A percentile compares a stretch with the other conserved stretches of the same genome.
Evolutionary conservation across 768 basidiomycete genomes (phyloP).

Genomic region (Suillus subaureus): DNA sequence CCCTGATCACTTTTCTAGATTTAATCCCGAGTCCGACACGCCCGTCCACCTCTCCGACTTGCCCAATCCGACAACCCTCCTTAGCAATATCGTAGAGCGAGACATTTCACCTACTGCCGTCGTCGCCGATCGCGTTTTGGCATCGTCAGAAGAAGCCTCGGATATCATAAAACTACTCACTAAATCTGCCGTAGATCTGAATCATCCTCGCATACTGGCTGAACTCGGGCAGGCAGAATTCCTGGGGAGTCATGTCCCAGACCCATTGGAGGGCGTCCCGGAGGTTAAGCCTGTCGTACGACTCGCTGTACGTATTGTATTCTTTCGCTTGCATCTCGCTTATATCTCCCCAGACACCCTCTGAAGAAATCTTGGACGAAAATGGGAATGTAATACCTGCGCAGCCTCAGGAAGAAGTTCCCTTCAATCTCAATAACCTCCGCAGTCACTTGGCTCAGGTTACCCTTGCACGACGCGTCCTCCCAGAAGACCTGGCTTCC

Average conservation of each 20-base stretch:
- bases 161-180: constrained; percentile 59
- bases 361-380: constrained; percentile 24
- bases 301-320: constrained; percentile 37
- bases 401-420: constrained; percentile 43
- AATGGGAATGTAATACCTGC: constrained; percentile 26
- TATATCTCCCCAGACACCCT: constrained; percentile 16
- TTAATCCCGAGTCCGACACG: constrained; percentile 37
- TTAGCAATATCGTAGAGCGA: constrained; percentile 49
- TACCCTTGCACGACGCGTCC: constrained; percentile 60
- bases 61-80: constrained; percentile 33
- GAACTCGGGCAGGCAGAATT: constrained; percentile 60
- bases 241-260: constrained; percentile 41
- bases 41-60: constrained; percentile 20
- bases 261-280: constrained; percentile 54
- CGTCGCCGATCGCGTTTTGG: constrained; percentile 58
- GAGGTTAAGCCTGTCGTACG: constrained; percentile 63
- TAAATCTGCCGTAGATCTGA: constrained; percentile 58
- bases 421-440: constrained; percentile 76
- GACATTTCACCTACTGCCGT: constrained; percentile 53
- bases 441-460: constrained; percentile 69
- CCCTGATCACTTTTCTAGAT: constrained; percentile 34
- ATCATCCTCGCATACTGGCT: constrained; percentile 49
- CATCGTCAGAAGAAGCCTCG: constrained; percentile 55
- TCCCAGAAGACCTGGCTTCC: constrained; percentile 65
- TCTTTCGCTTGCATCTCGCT: not conserved